Base-by-base conservation (phyloP, 2,329 filamentous ascomycete genomes). In the Cladosporium sp. region DNA sequence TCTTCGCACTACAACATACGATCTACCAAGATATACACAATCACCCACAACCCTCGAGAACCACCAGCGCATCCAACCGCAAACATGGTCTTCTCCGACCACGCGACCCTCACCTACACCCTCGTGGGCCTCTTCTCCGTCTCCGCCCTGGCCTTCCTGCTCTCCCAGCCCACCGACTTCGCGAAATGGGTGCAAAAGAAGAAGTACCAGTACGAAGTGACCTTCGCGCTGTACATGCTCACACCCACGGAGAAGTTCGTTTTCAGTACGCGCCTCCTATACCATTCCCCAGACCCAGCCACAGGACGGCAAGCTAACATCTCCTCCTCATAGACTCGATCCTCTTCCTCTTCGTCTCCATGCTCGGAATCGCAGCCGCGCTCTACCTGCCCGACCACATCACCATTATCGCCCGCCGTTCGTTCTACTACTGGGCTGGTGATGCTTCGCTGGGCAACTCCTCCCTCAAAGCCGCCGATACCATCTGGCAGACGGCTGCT, bases 181-280 rank as follows among this genome's bases (percentile, higher is more conserved):
- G 80, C 88, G 57, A 84, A 85, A 69, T 96, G 91, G 89, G 78
- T 97, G 59, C 84, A 90, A 71, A 82, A 91, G 70, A 98, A 98
- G 79, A 84, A 91, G 68, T 96, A 97, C 77, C 93, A 97, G 76
- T 90, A 97, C 68, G 93, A 98, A 74, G 92, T 97, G 68, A 96
- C 92, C 11, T 93, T 94, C 71, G 86, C 87, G 54, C 80, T 97
- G 20, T 97, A 98, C 78, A 97, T 98, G 87, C 85, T 96, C 62
- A 96, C 91, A 32, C 86, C 90, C 1, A 90, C 86, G 46, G 93
- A 98, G 76, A 95, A 95, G 70, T 92, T 95, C 72, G 85, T 95
- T 62, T 95, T 97, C 73, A 97, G 93, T 97, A 79, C 51, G 89
- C 72, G 27, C 27, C 27, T 27, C 45, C 43, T 53, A 27, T 42